Conservation (phyloP, 75 land plant genomes). For the Adiantum capillusveneris region DNA sequence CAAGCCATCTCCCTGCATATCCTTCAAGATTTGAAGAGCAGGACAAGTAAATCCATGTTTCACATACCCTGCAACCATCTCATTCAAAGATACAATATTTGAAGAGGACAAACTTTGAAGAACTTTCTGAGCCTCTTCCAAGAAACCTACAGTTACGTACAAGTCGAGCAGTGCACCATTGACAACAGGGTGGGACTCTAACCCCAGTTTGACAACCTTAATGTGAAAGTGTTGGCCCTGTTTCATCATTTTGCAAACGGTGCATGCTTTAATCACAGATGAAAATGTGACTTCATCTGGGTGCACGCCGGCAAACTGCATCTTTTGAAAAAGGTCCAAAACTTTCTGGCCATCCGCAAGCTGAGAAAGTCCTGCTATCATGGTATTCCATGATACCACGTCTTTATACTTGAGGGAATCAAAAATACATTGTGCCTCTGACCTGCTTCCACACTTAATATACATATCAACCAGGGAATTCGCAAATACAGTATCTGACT, state of each 20-base stretch:
- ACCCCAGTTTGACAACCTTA: conserved; percentile 1
- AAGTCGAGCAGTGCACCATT: background rate
- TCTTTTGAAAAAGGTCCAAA: conserved; percentile 1
- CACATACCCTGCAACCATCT: conserved; percentile 47
- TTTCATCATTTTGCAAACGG: background rate
- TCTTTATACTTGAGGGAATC: background rate
- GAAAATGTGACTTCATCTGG: conserved; percentile 1
- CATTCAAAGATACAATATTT: conserved; percentile 29
- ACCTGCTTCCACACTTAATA: conserved; percentile 3
- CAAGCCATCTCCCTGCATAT: conserved; percentile 38
- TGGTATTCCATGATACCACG: background rate
- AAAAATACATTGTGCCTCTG: conserved; percentile 10
- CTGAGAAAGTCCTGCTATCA: conserved; percentile 1
- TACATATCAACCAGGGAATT: conserved; percentile 20
- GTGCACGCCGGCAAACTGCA: background rate
- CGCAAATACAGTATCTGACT: no score
- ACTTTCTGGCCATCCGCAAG: background rate
- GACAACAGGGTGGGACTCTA: background rate
- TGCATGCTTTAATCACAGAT: background rate
- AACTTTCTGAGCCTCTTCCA: conserved; percentile 3
- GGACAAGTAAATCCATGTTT: conserved; percentile 23
- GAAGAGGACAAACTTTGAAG: background rate
- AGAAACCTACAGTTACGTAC: background rate
- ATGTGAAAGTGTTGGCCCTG: conserved; percentile 5
- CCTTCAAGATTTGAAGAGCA: conserved; percentile 24